Evolutionary conservation across 2,329 filamentous ascomycete species (phyloP).

Genomic region (Macrophomina phaseolina): DNA sequence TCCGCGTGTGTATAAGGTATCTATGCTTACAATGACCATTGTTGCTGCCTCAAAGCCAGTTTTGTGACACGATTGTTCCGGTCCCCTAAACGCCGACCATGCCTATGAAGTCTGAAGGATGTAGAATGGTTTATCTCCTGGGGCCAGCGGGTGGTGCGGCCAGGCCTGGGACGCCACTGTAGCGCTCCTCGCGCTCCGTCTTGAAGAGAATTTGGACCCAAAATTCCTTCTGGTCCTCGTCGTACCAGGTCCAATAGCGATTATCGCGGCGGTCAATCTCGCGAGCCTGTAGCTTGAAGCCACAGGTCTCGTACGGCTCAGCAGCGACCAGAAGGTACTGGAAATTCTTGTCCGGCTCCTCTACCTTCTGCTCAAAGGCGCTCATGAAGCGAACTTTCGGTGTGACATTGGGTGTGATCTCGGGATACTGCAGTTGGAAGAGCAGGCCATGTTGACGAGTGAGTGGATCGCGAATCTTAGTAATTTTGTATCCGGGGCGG

Average conservation of each 20-base stretch:
- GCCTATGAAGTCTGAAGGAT: slow-evolving; percentile 12
- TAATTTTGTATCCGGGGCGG: slow-evolving; percentile 95
- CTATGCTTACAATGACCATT: slow-evolving; percentile 25
- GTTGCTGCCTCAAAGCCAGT: slow-evolving; percentile 13
- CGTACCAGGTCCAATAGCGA: slow-evolving; percentile 92
- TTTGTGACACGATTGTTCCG: background rate
- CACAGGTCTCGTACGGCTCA: slow-evolving; percentile 97
- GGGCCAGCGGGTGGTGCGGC: slow-evolving; percentile 51
- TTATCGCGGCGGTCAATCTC: slow-evolving; percentile 91
- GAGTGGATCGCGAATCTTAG: slow-evolving; percentile 88
- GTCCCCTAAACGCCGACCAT: slow-evolving; percentile 16
- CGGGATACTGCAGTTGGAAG: slow-evolving; percentile 96
- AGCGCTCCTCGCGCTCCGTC: slow-evolving; percentile 95
- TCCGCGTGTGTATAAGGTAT: slow-evolving; percentile 25
- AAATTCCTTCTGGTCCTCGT: slow-evolving; percentile 94
- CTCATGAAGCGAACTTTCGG: slow-evolving; percentile 97
- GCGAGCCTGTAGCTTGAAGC: slow-evolving; percentile 91
- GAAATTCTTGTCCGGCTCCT: slow-evolving; percentile 91
- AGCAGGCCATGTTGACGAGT: slow-evolving; percentile 87
- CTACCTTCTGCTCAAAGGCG: slow-evolving; percentile 92
- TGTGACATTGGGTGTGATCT: slow-evolving; percentile 75
- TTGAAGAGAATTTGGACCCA: slow-evolving; percentile 98
- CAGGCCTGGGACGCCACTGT: slow-evolving; percentile 68
- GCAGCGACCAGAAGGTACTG: slow-evolving; percentile 95
- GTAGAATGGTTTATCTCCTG: slow-evolving; percentile 22